phyloP scores from a whole-genome alignment of 306 rosid species.

The Glycyrrhiza uralensis region DNA sequence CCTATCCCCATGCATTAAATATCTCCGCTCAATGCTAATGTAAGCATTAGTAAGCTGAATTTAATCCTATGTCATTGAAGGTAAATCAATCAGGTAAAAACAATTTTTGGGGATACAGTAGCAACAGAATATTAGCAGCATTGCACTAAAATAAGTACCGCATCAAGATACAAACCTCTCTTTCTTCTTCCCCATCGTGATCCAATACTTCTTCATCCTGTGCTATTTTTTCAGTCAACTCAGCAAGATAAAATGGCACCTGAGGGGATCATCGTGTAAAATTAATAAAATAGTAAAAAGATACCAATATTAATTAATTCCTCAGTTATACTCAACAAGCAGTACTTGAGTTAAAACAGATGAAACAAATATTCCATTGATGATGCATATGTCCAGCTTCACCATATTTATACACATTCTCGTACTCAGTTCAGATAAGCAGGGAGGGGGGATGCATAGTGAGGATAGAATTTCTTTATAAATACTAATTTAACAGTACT shows the following conservation, averaged over 20 bases:
- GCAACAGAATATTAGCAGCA: too few relatives aligned
- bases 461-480: neutral
- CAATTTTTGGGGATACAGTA: neutral
- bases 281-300: constrained; percentile 7
- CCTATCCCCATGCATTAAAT: neutral
- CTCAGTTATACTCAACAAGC: neutral
- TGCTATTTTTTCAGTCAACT: constrained; percentile 67
- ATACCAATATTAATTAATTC: neutral
- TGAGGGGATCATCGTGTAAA: constrained; percentile 23
- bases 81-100: neutral
- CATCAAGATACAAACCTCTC: constrained; percentile 66
- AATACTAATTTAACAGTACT: neutral
- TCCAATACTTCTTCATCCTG: constrained; percentile 73
- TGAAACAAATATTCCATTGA: neutral
- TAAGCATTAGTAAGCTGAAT: neutral
- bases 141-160: neutral
- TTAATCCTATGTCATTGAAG: neutral
- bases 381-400: neutral
- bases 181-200: constrained; percentile 94
- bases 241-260: constrained; percentile 89
- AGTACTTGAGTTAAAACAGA: neutral
- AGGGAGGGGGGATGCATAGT: neutral
- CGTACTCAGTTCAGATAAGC: neutral
- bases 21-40: constrained; percentile 2
- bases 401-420: neutral